phyloP scores from a whole-genome alignment of 495 filamentous ascomycete genomes.

The Xylaria venustula region DNA sequence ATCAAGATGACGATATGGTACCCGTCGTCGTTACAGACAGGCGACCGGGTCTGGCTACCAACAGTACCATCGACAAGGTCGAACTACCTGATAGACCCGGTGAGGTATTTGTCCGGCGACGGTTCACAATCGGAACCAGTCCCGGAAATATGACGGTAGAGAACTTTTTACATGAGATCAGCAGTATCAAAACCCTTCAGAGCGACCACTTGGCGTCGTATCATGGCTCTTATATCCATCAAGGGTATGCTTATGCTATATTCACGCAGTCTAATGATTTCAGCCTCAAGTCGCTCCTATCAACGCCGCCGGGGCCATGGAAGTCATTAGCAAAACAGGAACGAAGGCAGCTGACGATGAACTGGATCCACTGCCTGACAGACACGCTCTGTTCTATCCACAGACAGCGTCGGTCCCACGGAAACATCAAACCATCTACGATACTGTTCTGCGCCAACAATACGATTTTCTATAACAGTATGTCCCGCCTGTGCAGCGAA shows the following conservation, averaged over 20 bases:
- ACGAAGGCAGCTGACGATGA: slow-evolving; percentile 66
- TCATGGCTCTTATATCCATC: slow-evolving; percentile 76
- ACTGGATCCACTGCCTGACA: slow-evolving; percentile 85
- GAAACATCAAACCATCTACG: slow-evolving; percentile 81
- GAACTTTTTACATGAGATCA: slow-evolving; percentile 69
- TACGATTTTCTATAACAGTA: slow-evolving; percentile 72
- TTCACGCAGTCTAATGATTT: slow-evolving; percentile 73
- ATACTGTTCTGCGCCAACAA: slow-evolving; percentile 72
- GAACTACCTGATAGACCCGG: slow-evolving; percentile 58
- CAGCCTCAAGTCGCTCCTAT: slow-evolving; percentile 75
- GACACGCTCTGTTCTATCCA: slow-evolving; percentile 79
- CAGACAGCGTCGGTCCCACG: slow-evolving; percentile 66
- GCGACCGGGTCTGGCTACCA: slow-evolving; percentile 51
- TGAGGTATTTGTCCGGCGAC: slow-evolving; percentile 66
- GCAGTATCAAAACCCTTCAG: slow-evolving; percentile 59
- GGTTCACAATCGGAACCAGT: slow-evolving; percentile 61
- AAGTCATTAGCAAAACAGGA: slow-evolving; percentile 70
- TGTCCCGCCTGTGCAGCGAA: slow-evolving; percentile 53
- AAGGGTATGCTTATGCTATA: slow-evolving; percentile 70
- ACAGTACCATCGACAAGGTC: slow-evolving; percentile 64
- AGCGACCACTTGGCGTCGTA: slow-evolving; percentile 81
- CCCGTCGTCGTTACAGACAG: slow-evolving; percentile 65
- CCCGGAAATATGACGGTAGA: slow-evolving; percentile 58
- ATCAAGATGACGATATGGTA: slow-evolving; percentile 74
- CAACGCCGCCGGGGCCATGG: slow-evolving; percentile 62